Conservation (phyloP, 140 eudicot genomes). For the Oenanthe javanica region DNA sequence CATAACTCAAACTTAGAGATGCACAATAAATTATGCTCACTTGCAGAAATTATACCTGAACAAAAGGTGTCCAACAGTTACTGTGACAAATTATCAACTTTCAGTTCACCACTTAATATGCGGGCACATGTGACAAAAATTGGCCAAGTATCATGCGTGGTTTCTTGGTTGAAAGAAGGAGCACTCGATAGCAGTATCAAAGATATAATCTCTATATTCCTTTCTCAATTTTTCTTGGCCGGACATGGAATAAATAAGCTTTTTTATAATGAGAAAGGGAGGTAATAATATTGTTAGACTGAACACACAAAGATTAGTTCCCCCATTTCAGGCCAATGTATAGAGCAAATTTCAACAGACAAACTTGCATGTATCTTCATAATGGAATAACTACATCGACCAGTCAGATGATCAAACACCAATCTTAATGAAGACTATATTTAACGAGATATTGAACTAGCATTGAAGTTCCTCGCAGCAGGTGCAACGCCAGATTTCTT, state of each 20-base stretch:
- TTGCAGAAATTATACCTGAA: neutral
- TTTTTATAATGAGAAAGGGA: neutral
- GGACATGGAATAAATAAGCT: neutral
- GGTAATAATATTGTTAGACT: neutral
- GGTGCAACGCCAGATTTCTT: conserved; percentile 21
- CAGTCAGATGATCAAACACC: neutral
- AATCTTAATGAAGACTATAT: neutral
- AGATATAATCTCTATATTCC: neutral
- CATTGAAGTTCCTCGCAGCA: neutral
- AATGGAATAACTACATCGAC: neutral
- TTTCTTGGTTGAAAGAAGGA: neutral
- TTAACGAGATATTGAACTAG: neutral
- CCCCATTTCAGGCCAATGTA: neutral
- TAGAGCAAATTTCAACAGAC: neutral
- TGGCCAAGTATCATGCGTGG: neutral
- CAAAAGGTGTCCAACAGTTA: neutral
- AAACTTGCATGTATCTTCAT: neutral
- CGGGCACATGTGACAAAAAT: neutral
- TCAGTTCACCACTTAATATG: neutral
- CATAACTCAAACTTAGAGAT: neutral
- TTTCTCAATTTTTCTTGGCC: neutral
- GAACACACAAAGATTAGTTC: neutral
- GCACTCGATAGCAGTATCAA: neutral
- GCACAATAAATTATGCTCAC: neutral
- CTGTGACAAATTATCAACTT: neutral